phyloP scores from a whole-genome alignment of 2,329 filamentous ascomycete genomes.

The Pseudocercospora fijiensis region DNA sequence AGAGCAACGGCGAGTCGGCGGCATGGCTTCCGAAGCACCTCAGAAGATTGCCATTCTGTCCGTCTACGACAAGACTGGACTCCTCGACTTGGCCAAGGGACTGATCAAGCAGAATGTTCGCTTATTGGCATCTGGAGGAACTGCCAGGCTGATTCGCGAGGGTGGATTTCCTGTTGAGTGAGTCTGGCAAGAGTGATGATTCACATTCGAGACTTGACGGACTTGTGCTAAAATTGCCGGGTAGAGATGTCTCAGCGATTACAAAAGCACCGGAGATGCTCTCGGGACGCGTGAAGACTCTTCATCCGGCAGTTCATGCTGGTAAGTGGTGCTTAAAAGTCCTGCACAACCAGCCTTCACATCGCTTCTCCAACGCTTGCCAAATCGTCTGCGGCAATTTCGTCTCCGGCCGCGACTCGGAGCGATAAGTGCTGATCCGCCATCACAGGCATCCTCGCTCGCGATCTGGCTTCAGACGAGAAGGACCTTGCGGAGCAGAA shows the following conservation, averaged over 20 bases:
- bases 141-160: conserved; percentile 93
- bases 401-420: background rate
- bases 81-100: conserved; percentile 88
- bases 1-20: background rate
- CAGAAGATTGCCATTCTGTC: conserved; percentile 75
- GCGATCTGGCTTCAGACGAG: conserved; percentile 91
- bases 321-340: background rate
- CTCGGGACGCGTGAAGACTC: conserved; percentile 86
- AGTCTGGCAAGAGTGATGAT: conserved; percentile 35
- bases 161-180: conserved; percentile 94
- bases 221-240: conserved; percentile 5
- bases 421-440: background rate
- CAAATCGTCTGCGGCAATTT: background rate
- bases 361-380: background rate
- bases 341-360: background rate
- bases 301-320: conserved; percentile 75
- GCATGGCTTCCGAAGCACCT: background rate
- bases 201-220: background rate
- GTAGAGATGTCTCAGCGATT: conserved; percentile 92
- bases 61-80: conserved; percentile 97
- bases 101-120: conserved; percentile 85
- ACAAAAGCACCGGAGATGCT: conserved; percentile 96
- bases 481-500: conserved; percentile 94
- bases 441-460: conserved; percentile 75
- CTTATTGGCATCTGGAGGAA: conserved; percentile 91